Evolutionary conservation across 495 filamentous ascomycete species (phyloP).

Genomic region (Xylaria castorea): DNA sequence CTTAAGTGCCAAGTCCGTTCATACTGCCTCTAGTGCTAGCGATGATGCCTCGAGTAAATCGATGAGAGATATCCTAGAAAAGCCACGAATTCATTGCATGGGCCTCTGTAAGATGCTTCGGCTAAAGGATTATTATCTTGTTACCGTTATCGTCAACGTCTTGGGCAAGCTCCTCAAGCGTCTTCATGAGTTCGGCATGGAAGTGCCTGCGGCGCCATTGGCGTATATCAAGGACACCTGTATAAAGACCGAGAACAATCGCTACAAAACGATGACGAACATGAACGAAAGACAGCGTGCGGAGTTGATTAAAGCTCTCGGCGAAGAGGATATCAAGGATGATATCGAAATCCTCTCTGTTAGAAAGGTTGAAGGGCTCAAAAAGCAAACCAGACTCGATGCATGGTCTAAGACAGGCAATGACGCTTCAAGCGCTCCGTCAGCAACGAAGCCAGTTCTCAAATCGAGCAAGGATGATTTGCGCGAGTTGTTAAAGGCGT

Average conservation of each 20-base stretch:
- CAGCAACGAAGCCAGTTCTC: conserved; percentile 27
- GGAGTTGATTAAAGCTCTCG: conserved; percentile 78
- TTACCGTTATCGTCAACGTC: conserved; percentile 70
- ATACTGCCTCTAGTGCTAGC: conserved; percentile 49
- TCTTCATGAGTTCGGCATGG: conserved; percentile 71
- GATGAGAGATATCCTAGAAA: conserved; percentile 63
- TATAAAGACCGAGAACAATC: conserved; percentile 36
- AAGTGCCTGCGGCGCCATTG: conserved; percentile 65
- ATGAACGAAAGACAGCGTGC: conserved; percentile 79
- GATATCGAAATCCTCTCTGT: conserved; percentile 50
- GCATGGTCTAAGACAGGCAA: conserved; percentile 56
- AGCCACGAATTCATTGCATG: conserved; percentile 68
- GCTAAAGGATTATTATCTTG: conserved; percentile 83
- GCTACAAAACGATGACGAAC: conserved; percentile 70
- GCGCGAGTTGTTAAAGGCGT: conserved; percentile 47
- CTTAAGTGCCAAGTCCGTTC: conserved; percentile 53
- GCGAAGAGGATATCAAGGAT: conserved; percentile 69
- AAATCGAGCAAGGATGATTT: conserved; percentile 41
- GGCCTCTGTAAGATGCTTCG: conserved; percentile 82
- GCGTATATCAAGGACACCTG: conserved; percentile 66
- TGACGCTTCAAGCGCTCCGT: conserved; percentile 37
- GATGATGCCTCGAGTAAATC: conserved; percentile 50
- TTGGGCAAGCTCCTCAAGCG: conserved; percentile 71
- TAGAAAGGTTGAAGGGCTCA: conserved; percentile 54
- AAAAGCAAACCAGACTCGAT: conserved; percentile 73